Evolutionary conservation across 2,329 filamentous ascomycete species (phyloP).

Genomic region (Claviceps sp.): DNA sequence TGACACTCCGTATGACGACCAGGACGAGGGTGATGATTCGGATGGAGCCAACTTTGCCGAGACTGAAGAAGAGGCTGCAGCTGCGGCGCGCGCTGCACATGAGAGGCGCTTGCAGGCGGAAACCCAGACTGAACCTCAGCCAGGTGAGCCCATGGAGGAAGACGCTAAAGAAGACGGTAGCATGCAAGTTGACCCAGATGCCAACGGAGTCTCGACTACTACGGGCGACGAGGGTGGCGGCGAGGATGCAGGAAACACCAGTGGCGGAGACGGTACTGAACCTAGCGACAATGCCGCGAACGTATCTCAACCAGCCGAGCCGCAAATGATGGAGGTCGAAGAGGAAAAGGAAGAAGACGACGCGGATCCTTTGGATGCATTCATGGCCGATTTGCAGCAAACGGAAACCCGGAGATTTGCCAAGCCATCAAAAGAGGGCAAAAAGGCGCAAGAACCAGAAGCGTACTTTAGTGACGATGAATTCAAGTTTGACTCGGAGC

Average conservation of each 20-base stretch:
- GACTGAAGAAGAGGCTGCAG: slow-evolving; percentile 77
- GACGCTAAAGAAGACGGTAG: slow-evolving; percentile 11
- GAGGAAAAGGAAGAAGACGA: slow-evolving; percentile 56
- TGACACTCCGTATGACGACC: slow-evolving; percentile 45
- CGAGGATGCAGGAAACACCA: background rate
- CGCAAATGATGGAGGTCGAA: slow-evolving; percentile 49
- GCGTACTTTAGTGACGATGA: slow-evolving; percentile 86
- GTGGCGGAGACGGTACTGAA: slow-evolving; percentile 7
- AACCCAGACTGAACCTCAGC: slow-evolving; percentile 32
- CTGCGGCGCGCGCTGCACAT: slow-evolving; percentile 71
- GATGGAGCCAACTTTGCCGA: slow-evolving; percentile 66
- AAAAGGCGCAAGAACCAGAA: slow-evolving; percentile 56
- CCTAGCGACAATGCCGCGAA: background rate
- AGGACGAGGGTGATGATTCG: slow-evolving; percentile 57
- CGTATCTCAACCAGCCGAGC: slow-evolving; percentile 10
- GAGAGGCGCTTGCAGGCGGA: slow-evolving; percentile 56
- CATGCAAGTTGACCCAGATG: slow-evolving; percentile 11
- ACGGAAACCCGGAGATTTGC: slow-evolving; percentile 34
- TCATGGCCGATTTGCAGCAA: slow-evolving; percentile 63
- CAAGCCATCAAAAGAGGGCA: slow-evolving; percentile 23
- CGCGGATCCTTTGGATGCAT: slow-evolving; percentile 87
- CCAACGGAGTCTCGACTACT: slow-evolving; percentile 12
- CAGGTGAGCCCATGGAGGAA: slow-evolving; percentile 25
- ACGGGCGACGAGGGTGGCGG: background rate
- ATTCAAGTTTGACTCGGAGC: slow-evolving; percentile 37